phyloP scores from a whole-genome alignment of 164 flowering plant genomes.

The Magnolia sinica region DNA sequence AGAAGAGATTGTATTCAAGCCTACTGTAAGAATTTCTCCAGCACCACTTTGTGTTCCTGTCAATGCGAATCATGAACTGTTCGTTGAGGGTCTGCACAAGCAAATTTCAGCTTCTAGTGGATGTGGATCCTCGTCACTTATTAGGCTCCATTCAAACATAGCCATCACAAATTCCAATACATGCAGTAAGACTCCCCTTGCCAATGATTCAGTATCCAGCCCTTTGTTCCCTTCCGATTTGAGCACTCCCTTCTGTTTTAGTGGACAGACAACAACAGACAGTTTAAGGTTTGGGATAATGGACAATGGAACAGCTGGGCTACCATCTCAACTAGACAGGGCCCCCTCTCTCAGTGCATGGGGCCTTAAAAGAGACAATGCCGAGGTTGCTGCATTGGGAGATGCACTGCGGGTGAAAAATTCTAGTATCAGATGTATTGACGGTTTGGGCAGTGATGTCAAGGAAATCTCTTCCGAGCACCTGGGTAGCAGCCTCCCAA shows the following conservation, averaged over 20 bases:
- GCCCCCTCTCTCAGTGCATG: constrained; percentile 78
- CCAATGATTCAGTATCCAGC: constrained; percentile 21
- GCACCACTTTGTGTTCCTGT: constrained; percentile 36
- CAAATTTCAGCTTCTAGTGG: constrained; percentile 31
- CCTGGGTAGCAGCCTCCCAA: constrained; percentile 37
- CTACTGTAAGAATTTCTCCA: constrained; percentile 60
- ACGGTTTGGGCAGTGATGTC: constrained; percentile 24
- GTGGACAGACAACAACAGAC: constrained; percentile 1
- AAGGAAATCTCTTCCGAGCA: constrained; percentile 36
- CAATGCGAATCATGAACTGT: constrained; percentile 3
- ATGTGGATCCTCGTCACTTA: constrained; percentile 46
- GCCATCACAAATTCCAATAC: constrained; percentile 18
- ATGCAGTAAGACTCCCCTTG: background rate
- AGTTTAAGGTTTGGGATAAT: constrained; percentile 7
- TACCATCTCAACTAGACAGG: constrained; percentile 14
- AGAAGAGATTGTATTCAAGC: constrained; percentile 87
- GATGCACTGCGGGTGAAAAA: constrained; percentile 22
- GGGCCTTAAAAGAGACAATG: constrained; percentile 48
- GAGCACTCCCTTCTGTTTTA: constrained; percentile 16
- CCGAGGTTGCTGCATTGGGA: constrained; percentile 10
- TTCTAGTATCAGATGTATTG: background rate
- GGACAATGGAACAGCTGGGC: background rate
- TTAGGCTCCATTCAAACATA: constrained; percentile 22
- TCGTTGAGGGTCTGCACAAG: constrained; percentile 12
- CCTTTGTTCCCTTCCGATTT: constrained; percentile 16